Evolutionary conservation across 768 basidiomycete species (phyloP).

Genomic region (Candolleomyces aberdarensis): DNA sequence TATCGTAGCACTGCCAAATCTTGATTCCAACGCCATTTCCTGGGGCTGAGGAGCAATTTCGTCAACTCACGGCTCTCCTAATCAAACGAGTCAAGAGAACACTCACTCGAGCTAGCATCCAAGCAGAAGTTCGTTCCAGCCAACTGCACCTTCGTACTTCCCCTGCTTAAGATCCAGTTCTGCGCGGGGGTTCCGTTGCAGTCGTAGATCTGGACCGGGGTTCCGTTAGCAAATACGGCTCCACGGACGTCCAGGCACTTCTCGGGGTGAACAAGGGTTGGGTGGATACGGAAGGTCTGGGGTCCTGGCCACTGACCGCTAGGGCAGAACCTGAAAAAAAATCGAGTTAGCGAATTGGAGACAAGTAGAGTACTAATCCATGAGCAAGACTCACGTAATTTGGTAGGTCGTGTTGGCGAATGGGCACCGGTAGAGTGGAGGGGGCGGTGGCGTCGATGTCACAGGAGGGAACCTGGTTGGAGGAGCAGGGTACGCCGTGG

Average conservation of each 20-base stretch:
- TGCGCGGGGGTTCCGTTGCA: constrained; percentile 23
- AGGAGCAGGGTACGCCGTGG: constrained; percentile 18
- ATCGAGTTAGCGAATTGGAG: no score
- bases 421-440: constrained; percentile 21
- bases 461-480: constrained; percentile 23
- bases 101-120: constrained; percentile 18
- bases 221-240: constrained; percentile 25
- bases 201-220: constrained; percentile 33
- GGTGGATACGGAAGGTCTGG: constrained; percentile 12
- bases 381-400: constrained; percentile 13
- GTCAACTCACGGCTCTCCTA: not conserved
- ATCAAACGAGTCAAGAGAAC: not conserved
- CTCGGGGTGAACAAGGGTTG: constrained; percentile 10
- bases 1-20: constrained; percentile 34
- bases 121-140: constrained; percentile 21
- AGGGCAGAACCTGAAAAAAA: constrained; percentile 16
- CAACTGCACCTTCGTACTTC: constrained; percentile 14
- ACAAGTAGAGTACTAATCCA: not conserved
- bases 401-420: constrained; percentile 15
- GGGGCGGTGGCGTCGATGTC: constrained; percentile 9
- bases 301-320: constrained; percentile 18
- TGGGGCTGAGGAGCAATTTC: constrained; percentile 14
- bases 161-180: constrained; percentile 17
- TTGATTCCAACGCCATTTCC: constrained; percentile 29
- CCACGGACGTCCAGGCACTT: constrained; percentile 35